Evolutionary conservation across 139 green algal species (phyloP), one percentile per base, ranked within the genome.

Genomic region (Zygnema circumcarinatum): DNA sequence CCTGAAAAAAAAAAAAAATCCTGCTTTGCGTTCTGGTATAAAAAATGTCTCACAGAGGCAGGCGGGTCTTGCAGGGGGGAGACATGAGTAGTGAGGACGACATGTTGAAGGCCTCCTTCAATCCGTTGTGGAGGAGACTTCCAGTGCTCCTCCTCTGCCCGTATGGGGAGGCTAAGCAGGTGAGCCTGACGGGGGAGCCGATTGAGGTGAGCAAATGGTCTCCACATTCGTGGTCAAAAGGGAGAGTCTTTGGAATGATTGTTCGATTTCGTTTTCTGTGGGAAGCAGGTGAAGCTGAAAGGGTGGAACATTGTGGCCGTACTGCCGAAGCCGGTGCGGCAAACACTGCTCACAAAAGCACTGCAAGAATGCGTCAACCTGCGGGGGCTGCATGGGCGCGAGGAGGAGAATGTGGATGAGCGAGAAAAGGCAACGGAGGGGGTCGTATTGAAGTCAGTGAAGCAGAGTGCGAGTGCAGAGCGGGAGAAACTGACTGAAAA

Each of bases 81-180:
- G n/a, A n/a, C n/a, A n/a, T n/a, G n/a, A n/a, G n/a, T n/a, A n/a
- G n/a, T n/a, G n/a, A n/a, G n/a, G n/a, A n/a, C n/a, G n/a, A n/a
- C n/a, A n/a, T 62, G 7, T 62, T 62, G 47, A 16, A 62, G 47
- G 16, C 7, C 7, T 7, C 47, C 16, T 7, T 62, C 47, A 16
- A 7, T 25, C 47, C 47, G 47, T 62, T 7, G 47, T 7, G 47
- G 47, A 62, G 47, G 47, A 62, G 33, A 7, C 74, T 81, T 47
- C 74, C 39, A 47, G 32, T 81, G 3, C 7, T 81, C 39, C 74
- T 81, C n/a, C 33, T 81, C 3, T 81, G 74, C 74, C 74, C 74
- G 25, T 81, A 81, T 38, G 74, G 74, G n/a, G 47, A 47, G n/a
- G 74, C 74, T 53, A 81, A 81, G n/a, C 74, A 81, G 74, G 74